These are phyloP conservation scores for Russula compacta DNA, from an alignment of 768 basidiomycete species.

Conservation along the genomic window DNA sequence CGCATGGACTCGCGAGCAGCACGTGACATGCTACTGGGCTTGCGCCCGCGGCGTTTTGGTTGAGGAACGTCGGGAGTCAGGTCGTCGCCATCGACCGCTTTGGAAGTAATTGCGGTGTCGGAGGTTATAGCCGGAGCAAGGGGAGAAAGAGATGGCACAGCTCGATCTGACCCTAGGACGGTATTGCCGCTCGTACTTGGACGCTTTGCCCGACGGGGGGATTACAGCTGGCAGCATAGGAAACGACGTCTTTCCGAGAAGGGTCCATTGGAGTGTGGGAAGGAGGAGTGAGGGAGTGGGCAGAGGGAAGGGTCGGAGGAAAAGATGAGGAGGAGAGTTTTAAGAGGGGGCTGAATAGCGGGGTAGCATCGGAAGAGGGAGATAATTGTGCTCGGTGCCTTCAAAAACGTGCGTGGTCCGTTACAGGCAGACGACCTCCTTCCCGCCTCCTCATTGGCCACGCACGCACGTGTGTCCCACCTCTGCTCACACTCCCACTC, in stretches of 20 bases:
- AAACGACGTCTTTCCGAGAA: constrained; percentile 16
- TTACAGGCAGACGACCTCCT: constrained; percentile 18
- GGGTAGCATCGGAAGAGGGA: not conserved
- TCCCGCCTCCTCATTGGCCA: constrained; percentile 3
- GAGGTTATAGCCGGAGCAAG: constrained; percentile 16
- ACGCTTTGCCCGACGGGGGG: constrained; percentile 42
- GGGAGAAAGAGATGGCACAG: constrained; percentile 14
- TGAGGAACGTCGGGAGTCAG: constrained; percentile 25
- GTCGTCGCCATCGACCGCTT: constrained; percentile 21
- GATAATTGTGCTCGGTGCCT: constrained; percentile 19
- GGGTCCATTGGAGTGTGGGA: constrained; percentile 2
- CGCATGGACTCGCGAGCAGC: constrained; percentile 78
- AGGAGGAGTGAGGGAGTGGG: not conserved
- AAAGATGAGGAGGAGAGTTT: not conserved
- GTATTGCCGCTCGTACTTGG: not conserved
- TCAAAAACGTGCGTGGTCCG: constrained; percentile 6
- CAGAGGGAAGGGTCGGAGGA: not conserved
- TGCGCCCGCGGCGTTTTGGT: constrained; percentile 59
- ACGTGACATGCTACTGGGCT: constrained; percentile 64
- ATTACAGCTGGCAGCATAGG: constrained; percentile 34
- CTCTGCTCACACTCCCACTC: not conserved
- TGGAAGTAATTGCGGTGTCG: constrained; percentile 2
- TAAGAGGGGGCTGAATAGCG: not conserved
- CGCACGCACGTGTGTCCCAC: not conserved
- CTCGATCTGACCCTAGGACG: not conserved